These are phyloP conservation scores for Vigna nakashimae DNA, from an alignment of 306 rosid genomes.

Conservation along the genomic window DNA sequence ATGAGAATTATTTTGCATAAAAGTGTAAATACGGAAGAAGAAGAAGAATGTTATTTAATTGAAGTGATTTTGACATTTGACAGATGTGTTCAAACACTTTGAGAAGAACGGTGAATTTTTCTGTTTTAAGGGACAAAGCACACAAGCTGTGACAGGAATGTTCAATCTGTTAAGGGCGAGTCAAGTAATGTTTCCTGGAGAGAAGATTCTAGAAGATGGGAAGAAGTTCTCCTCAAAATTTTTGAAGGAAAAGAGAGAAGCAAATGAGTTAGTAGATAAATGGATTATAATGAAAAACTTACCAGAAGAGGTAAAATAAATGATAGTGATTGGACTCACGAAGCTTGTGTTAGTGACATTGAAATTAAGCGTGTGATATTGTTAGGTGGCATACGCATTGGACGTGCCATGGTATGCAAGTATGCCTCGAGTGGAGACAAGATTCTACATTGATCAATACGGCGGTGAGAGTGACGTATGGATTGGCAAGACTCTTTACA, in stretches of 20 bases:
- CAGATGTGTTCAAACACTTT: conserved; percentile 84
- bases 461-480: conserved; percentile 83
- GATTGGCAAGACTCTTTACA: conserved; percentile 98
- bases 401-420: conserved; percentile 91
- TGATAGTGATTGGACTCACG: neutral
- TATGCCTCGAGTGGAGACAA: conserved; percentile 78
- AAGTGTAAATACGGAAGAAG: too few relatives aligned
- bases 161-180: conserved; percentile 72
- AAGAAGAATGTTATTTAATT: neutral
- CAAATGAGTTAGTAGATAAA: conserved; percentile 76
- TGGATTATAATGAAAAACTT: conserved; percentile 88
- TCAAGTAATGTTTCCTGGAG: conserved; percentile 73
- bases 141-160: conserved; percentile 89
- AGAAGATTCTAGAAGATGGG: conserved; percentile 72
- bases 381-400: conserved; percentile 76
- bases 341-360: neutral
- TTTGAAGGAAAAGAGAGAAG: conserved; percentile 63
- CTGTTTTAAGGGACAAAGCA: conserved; percentile 75
- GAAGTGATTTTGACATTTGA: conserved; percentile 12
- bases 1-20: too few relatives aligned
- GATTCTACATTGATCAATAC: conserved; percentile 80
- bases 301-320: conserved; percentile 75
- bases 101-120: conserved; percentile 79
- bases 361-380: neutral
- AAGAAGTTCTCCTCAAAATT: conserved; percentile 65